Evolutionary conservation across 306 rosid genomes (phyloP).

Genomic region (Cicer chorassanicum): DNA sequence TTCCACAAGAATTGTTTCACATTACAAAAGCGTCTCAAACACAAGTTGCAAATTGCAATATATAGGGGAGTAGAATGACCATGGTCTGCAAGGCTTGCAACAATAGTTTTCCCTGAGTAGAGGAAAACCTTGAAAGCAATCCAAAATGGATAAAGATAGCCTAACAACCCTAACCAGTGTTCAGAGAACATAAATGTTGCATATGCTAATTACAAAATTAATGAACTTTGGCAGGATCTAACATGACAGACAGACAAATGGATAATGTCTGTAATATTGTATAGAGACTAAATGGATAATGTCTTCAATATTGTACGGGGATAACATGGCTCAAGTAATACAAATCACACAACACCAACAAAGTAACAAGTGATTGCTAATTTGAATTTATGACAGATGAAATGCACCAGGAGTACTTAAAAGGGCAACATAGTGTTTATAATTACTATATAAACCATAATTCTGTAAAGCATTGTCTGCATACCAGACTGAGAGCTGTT

Average conservation of each 20-base stretch:
- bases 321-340: conserved; percentile 16
- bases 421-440: conserved; percentile 13
- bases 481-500: conserved; percentile 95
- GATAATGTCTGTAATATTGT: not conserved
- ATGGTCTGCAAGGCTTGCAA: conserved; percentile 9
- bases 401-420: conserved; percentile 28
- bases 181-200: not conserved
- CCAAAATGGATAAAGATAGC: conserved; percentile 24
- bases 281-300: not conserved
- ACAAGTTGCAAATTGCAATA: conserved; percentile 3
- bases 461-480: conserved; percentile 33
- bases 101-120: not conserved
- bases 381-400: conserved; percentile 31
- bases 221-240: not conserved
- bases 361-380: conserved; percentile 29
- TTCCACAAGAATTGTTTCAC: not conserved
- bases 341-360: conserved; percentile 6
- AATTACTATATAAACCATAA: conserved; percentile 31
- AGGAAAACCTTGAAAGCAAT: conserved; percentile 26
- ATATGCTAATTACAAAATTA: not conserved
- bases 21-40: not conserved
- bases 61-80: conserved; percentile 15
- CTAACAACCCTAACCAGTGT: conserved; percentile 22
- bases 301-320: not conserved
- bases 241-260: not conserved